Evolutionary conservation across 805 yeast genomes (phyloP).

Genomic region (Lipomyces oligophaga): DNA sequence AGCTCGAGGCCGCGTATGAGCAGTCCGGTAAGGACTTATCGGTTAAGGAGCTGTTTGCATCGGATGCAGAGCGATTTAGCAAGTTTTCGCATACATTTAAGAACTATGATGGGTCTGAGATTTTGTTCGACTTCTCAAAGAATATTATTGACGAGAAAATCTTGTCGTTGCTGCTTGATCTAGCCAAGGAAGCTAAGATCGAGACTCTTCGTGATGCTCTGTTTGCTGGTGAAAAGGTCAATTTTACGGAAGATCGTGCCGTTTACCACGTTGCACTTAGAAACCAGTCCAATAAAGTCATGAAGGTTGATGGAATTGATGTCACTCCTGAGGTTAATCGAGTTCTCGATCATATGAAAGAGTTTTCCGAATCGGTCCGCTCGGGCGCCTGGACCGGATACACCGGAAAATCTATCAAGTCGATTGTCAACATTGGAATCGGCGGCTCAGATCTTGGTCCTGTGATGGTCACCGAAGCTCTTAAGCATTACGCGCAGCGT

Average conservation of each 20-base stretch:
- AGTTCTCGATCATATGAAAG: slow-evolving; percentile 94
- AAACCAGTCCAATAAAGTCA: slow-evolving; percentile 78
- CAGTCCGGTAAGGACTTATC: slow-evolving; percentile 64
- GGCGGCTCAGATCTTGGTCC: slow-evolving; percentile 99
- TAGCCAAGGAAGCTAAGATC: slow-evolving; percentile 88
- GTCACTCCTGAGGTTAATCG: slow-evolving; percentile 89
- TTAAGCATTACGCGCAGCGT: slow-evolving; percentile 74
- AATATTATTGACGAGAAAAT: slow-evolving; percentile 87
- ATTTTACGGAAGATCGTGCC: slow-evolving; percentile 93
- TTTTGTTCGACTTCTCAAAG: slow-evolving; percentile 92
- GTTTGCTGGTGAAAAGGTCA: slow-evolving; percentile 91
- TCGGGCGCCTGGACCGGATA: slow-evolving; percentile 96
- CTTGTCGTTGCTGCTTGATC: slow-evolving; percentile 57
- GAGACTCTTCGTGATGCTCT: slow-evolving; percentile 82
- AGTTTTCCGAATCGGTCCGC: slow-evolving; percentile 84
- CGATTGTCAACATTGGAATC: slow-evolving; percentile 95
- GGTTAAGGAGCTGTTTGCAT: slow-evolving; percentile 71
- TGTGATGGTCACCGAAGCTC: slow-evolving; percentile 98
- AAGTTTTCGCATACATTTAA: slow-evolving; percentile 73
- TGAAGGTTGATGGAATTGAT: slow-evolving; percentile 84
- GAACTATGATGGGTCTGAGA: slow-evolving; percentile 83
- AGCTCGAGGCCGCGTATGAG: slow-evolving; percentile 68
- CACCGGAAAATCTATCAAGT: slow-evolving; percentile 90
- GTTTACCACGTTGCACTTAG: slow-evolving; percentile 96
- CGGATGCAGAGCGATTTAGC: slow-evolving; percentile 69